Evolutionary conservation across 179 eudicot genomes (phyloP), one percentile per base, ranked within the genome.

Genomic region (Camellia oleifera): DNA sequence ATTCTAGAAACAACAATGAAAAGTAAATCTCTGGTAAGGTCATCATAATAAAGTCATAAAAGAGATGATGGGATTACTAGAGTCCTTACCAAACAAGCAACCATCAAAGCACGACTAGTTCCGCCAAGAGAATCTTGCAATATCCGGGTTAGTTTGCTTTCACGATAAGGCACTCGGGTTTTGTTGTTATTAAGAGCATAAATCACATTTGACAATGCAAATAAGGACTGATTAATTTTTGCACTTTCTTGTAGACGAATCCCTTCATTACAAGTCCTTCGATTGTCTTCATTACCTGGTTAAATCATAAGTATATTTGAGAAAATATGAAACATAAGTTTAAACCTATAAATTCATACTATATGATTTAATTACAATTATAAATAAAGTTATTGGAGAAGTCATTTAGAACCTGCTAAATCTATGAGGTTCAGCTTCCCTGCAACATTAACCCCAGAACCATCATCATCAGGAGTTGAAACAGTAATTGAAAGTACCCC

Each of bases 101-200:
- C 88, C 99, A 95, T 94, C 62, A 95, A 74, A 56, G 99, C 92
- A 78, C 80, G 93, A 68, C 93, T 92, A 77, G 89, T 91, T 78
- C 97, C 96, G 68, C 99, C 98, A 60, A 95, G 98, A 69, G 99
- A 95, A 86, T 94, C 98, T 79, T 95, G 98, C 60, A 95, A 75
- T 77, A 95, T 90, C 15, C 99, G 92, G 23, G 99, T 95, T 83
- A 95, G 79, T 82, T 92, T 95, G 92, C 92, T 95, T 81, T 95
- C 99, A 84, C 99, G 83, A 66, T 92, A 95, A 20, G 99, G 98
- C 68, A 95, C 83, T 86, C 98, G 84, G 7, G 88, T 71, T 77
- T 87, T 82, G 76, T 87, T 90, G 86, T 92, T 95, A 61, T 95
- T 95, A 50, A 94, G 88, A 53, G 99, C 99, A 77, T 90, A 88